phyloP scores from a whole-genome alignment of 768 basidiomycete species.

The Suillus spraguei region DNA sequence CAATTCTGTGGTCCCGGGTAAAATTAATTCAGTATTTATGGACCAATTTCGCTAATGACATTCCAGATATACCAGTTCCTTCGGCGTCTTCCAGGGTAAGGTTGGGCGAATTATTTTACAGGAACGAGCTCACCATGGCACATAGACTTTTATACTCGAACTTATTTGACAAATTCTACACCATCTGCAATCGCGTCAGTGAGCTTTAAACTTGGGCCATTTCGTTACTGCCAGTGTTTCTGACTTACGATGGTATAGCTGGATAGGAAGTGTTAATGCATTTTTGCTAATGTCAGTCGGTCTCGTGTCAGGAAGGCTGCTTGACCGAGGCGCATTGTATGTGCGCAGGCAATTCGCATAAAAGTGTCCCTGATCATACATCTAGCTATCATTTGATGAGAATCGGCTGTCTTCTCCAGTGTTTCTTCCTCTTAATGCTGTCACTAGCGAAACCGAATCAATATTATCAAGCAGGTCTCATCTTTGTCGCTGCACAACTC shows the following conservation, averaged over 20 bases:
- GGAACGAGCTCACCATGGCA: background rate
- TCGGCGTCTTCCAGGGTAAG: slow-evolving; percentile 44
- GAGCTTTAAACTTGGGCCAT: background rate
- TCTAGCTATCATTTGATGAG: slow-evolving; percentile 46
- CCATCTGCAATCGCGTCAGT: slow-evolving; percentile 40
- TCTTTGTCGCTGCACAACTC: background rate
- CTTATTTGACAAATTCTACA: slow-evolving; percentile 37
- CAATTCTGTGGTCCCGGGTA: slow-evolving; percentile 43
- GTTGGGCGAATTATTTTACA: background rate
- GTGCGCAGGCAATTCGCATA: slow-evolving; percentile 11
- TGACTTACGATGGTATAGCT: slow-evolving; percentile 25
- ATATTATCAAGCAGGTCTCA: slow-evolving; percentile 36
- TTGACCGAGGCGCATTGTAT: slow-evolving; percentile 55
- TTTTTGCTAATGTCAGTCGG: slow-evolving; percentile 47
- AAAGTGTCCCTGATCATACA: background rate
- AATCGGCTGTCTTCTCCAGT: slow-evolving; percentile 45
- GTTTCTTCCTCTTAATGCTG: slow-evolving; percentile 44
- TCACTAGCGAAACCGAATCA: slow-evolving; percentile 42
- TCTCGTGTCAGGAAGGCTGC: slow-evolving; percentile 48
- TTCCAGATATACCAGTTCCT: slow-evolving; percentile 36
- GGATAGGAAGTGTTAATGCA: slow-evolving; percentile 53
- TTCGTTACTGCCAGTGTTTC: background rate
- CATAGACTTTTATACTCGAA: slow-evolving; percentile 41
- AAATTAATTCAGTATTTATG: background rate
- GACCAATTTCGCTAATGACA: background rate